phyloP scores from a whole-genome alignment of 805 yeast species.

The Wickerhamiella domercqiae region DNA sequence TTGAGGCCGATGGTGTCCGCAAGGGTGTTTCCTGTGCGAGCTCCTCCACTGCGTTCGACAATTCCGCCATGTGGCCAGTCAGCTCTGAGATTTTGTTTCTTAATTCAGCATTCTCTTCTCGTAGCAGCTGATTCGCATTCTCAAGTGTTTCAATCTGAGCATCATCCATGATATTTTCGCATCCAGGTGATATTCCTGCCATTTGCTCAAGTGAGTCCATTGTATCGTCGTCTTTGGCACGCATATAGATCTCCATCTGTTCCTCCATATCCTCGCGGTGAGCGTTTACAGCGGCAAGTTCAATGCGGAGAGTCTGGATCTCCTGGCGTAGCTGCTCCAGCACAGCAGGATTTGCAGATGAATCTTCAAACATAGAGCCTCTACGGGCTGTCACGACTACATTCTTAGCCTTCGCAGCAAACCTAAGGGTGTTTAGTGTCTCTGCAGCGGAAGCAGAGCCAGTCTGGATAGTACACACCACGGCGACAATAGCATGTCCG shows the following conservation, averaged over 20 bases:
- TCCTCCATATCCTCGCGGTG: slow-evolving; percentile 17
- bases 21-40: not conserved
- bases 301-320: slow-evolving; percentile 24
- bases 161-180: slow-evolving; percentile 2
- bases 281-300: slow-evolving; percentile 5
- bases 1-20: not conserved
- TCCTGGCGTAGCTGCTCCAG: slow-evolving; percentile 48
- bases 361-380: slow-evolving; percentile 19
- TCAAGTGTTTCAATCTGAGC: not conserved
- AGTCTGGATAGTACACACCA: slow-evolving; percentile 71
- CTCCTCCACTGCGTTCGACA: slow-evolving; percentile 9
- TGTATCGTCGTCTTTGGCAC: slow-evolving; percentile 9
- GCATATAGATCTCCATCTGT: slow-evolving; percentile 11
- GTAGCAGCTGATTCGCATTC: not conserved
- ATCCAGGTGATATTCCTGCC: slow-evolving; percentile 6
- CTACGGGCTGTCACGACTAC: slow-evolving; percentile 53
- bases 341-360: slow-evolving; percentile 29
- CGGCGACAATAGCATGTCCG: slow-evolving; percentile 70
- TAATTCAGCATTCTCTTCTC: slow-evolving; percentile 12
- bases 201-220: slow-evolving; percentile 16
- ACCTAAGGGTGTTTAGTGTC: slow-evolving; percentile 72
- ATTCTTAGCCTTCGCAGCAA: slow-evolving; percentile 88
- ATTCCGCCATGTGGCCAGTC: slow-evolving; percentile 11
- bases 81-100: slow-evolving; percentile 12
- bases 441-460: slow-evolving; percentile 50